phyloP scores from a whole-genome alignment of 106 monocot species.

The Dioscorea zingiberensis region DNA sequence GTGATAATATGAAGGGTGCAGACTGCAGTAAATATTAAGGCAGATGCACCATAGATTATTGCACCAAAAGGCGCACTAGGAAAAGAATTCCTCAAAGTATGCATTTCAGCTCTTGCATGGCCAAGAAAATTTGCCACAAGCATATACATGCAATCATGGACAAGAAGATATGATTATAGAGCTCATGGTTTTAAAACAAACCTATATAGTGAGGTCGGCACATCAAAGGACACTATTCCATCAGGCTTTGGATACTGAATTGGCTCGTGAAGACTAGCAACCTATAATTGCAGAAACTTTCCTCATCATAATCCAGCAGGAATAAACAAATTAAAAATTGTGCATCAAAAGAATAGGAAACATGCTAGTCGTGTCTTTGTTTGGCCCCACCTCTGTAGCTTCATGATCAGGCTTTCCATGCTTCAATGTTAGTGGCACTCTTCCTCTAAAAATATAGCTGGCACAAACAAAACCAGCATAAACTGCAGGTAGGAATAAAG shows the following conservation, averaged over 20 bases:
- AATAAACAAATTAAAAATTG: background rate
- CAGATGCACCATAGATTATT: no score
- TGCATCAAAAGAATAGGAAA: background rate
- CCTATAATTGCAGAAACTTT: conserved; percentile 19
- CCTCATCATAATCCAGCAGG: background rate
- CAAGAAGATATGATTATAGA: no score
- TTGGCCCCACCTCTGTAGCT: conserved; percentile 72
- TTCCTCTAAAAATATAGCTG: conserved; percentile 68
- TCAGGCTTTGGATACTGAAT: conserved; percentile 90
- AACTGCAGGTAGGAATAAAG: conserved; percentile 4
- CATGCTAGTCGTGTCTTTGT: background rate
- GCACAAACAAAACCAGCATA: conserved; percentile 3
- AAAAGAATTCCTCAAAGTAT: no score
- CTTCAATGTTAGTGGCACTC: conserved; percentile 67
- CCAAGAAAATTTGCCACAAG: no score
- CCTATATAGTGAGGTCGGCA: conserved; percentile 97
- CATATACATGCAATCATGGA: no score
- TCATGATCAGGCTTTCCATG: conserved; percentile 95
- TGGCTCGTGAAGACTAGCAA: conserved; percentile 50
- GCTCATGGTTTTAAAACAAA: conserved; percentile 2
- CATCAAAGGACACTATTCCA: conserved; percentile 84
- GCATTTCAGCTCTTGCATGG: no score
- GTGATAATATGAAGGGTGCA: no score
- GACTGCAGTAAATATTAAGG: no score
- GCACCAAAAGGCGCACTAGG: no score